These are phyloP conservation scores for Stagonosporopsis cucurbitacearum DNA, from an alignment of 2,329 filamentous ascomycete genomes.

Conservation along the genomic window DNA sequence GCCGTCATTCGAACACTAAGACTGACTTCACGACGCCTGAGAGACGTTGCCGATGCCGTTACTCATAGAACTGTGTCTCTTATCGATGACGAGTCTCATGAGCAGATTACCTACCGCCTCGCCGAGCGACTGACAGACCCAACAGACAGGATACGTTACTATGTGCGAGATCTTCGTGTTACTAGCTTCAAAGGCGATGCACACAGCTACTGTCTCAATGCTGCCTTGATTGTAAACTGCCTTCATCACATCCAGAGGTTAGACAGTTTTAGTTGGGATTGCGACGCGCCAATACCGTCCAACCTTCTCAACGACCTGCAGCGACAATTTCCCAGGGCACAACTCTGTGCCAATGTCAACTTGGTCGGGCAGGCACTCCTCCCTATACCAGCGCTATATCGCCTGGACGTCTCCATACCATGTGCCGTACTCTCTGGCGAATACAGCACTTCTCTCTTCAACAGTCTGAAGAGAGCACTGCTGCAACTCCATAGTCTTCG, in stretches of 20 bases:
- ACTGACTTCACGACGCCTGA: conserved; percentile 19
- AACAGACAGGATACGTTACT: conserved; percentile 12
- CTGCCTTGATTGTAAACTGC: conserved; percentile 8
- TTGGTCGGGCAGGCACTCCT: conserved; percentile 11
- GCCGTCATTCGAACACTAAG: conserved; percentile 11
- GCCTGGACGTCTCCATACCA: conserved; percentile 17
- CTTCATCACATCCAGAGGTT: conserved; percentile 18
- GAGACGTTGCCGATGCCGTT: conserved; percentile 23
- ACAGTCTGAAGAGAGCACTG: conserved; percentile 18
- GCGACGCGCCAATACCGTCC: conserved; percentile 11
- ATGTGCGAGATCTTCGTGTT: conserved; percentile 23
- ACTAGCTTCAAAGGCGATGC: conserved; percentile 25
- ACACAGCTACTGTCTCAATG: conserved; percentile 26
- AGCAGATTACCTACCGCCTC: conserved; percentile 20
- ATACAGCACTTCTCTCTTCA: conserved; percentile 8
- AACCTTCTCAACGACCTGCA: conserved; percentile 4
- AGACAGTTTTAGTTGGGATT: conserved; percentile 22
- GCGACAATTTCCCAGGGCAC: conserved; percentile 13
- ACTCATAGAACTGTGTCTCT: conserved; percentile 16
- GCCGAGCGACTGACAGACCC: conserved; percentile 20
- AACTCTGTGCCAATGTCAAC: conserved; percentile 11
- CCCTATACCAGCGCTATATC: conserved; percentile 16
- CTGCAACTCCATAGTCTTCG: conserved; percentile 15
- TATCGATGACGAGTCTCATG: conserved; percentile 18
- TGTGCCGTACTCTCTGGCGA: neutral